Evolutionary conservation across 306 rosid genomes (phyloP), one percentile per base, ranked within the genome.

Genomic region (Potentilla sterilis): DNA sequence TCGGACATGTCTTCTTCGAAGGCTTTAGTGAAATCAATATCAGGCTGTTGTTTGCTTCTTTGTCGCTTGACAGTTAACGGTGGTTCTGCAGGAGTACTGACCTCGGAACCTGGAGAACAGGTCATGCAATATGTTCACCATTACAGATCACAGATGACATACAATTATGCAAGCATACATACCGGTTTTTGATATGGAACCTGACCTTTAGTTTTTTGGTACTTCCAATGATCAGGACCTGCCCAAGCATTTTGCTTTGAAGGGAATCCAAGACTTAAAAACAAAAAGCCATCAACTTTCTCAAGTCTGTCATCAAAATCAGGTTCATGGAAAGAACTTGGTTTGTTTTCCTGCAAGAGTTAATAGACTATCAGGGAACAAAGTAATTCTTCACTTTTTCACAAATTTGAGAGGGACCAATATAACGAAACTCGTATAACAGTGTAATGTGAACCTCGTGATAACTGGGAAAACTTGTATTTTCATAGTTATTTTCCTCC

Each of bases 171-270:
- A 59, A 0, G 46, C 69, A 61, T 10, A 11, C 35, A 41, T 28
- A 24, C 12, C 59, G 69, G 10, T 57, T 13, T 32, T 22, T 55
- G 41, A 57, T 43, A 59, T 16, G 22, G 69, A 79, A 70, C 16
- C 82, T n/a, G 43, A 95, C 97, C 97, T 86, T 90, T 90, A 70
- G 90, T 71, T 82, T 86, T 92, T 67, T 74, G 81, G 81, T 80
- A 89, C 89, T 95, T 92, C 99, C 97, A 95, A 78, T 92, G 98
- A 57, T 95, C 98, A 66, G 96, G 98, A 58, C 98, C 98, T 69
- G 96, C 98, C 99, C 99, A 95, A 76, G 96, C 90, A 82, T 95
- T 92, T 69, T 81, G 89, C 76, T 89, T 95, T 71, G 89, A 86
- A 77, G 81, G 78, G 70, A 95, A 81, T 71, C 97, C 99, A 70